These are phyloP conservation scores for Trichaptum fuscoviolaceum DNA, from an alignment of 768 basidiomycete genomes.

Conservation along the genomic window DNA sequence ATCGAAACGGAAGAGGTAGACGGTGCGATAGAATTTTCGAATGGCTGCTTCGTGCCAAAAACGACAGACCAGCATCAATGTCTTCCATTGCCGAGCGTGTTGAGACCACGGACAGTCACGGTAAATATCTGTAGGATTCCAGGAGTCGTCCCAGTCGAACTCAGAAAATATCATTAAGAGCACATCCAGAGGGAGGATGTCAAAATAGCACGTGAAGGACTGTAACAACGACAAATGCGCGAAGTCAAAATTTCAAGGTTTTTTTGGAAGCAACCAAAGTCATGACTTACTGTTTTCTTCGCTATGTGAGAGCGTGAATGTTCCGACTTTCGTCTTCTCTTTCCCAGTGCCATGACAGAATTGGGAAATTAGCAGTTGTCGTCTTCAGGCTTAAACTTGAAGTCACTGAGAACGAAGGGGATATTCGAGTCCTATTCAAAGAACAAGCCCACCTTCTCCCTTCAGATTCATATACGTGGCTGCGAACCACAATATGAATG, in stretches of 20 bases:
- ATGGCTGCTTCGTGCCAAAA: not conserved
- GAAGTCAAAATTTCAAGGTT: too few relatives aligned
- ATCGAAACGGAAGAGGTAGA: not conserved
- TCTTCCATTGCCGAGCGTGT: not conserved
- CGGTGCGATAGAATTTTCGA: not conserved
- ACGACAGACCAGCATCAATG: not conserved
- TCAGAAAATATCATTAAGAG: not conserved
- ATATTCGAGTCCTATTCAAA: too few relatives aligned
- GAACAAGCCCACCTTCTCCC: too few relatives aligned
- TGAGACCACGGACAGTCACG: not conserved
- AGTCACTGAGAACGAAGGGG: too few relatives aligned
- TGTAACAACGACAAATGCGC: not conserved
- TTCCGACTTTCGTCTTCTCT: too few relatives aligned
- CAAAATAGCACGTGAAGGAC: not conserved
- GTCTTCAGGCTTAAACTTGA: too few relatives aligned
- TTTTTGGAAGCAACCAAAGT: too few relatives aligned
- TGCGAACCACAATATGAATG: too few relatives aligned
- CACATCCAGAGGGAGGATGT: not conserved
- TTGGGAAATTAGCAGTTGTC: too few relatives aligned
- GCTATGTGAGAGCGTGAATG: too few relatives aligned
- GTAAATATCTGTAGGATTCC: not conserved
- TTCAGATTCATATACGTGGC: too few relatives aligned
- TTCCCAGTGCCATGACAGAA: too few relatives aligned
- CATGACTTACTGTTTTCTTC: not conserved
- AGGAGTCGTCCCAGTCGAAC: not conserved